These are phyloP conservation scores for Tricholoma saponaceum DNA, from an alignment of 768 basidiomycete genomes.

Conservation along the genomic window DNA sequence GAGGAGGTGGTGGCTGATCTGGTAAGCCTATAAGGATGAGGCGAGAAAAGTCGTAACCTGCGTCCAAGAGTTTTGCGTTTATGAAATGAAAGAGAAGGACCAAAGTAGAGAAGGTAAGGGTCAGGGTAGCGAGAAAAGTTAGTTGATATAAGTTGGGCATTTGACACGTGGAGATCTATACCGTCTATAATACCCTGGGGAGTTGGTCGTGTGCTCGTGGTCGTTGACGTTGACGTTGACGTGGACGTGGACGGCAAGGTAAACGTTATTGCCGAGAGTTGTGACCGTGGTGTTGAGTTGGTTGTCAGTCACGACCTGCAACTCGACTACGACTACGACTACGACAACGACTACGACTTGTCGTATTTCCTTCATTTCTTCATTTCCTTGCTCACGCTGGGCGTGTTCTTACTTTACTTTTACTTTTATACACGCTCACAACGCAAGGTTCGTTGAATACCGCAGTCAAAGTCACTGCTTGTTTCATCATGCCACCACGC, in stretches of 20 bases:
- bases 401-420: constrained; percentile 10
- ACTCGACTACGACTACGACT: neutral
- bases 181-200: neutral
- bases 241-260: no score
- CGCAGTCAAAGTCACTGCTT: constrained; percentile 10
- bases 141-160: constrained; percentile 59
- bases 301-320: no score
- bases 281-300: no score
- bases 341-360: no score
- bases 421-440: constrained; percentile 14
- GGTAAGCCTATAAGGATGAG: constrained; percentile 63
- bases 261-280: no score
- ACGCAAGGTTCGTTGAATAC: constrained; percentile 21
- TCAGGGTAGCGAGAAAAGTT: constrained; percentile 51
- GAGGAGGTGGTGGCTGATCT: constrained; percentile 15
- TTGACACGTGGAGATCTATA: neutral
- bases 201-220: neutral
- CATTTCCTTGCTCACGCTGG: constrained; percentile 17
- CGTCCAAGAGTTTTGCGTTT: constrained; percentile 38
- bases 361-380: constrained; percentile 17
- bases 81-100: constrained; percentile 39
- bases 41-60: constrained; percentile 54
- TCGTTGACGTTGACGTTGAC: no score
- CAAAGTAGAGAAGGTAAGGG: constrained; percentile 44
- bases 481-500: constrained; percentile 23